phyloP scores from a whole-genome alignment of 192 early-diverging fungal genomes.

The Coemansia sp. region DNA sequence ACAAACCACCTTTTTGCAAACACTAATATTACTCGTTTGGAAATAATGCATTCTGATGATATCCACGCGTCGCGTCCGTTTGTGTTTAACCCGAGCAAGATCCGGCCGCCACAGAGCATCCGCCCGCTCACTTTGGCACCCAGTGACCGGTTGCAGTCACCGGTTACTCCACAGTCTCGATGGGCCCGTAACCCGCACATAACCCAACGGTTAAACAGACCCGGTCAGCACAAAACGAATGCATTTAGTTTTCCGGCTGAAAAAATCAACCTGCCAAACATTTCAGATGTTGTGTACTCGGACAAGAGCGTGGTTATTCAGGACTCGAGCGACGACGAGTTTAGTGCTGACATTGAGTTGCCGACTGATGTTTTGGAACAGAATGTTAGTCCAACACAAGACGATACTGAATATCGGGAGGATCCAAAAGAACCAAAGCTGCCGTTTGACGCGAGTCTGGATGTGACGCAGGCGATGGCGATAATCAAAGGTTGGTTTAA shows the following conservation, averaged over 20 bases:
- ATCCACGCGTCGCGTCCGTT: conserved; percentile 18
- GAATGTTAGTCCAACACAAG: background rate
- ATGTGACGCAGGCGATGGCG: conserved; percentile 13
- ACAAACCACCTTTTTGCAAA: too few relatives aligned
- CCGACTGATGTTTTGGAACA: conserved; percentile 18
- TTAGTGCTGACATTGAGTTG: conserved; percentile 16
- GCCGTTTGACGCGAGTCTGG: conserved; percentile 26
- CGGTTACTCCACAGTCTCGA: too few relatives aligned
- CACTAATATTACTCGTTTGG: background rate
- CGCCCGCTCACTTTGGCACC: conserved; percentile 26
- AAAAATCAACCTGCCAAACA: background rate
- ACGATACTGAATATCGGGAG: background rate
- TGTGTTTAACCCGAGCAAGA: conserved; percentile 35
- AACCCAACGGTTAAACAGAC: too few relatives aligned
- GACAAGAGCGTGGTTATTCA: conserved; percentile 22
- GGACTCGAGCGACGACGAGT: conserved; percentile 32
- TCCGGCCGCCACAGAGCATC: conserved; percentile 32
- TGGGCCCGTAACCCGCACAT: too few relatives aligned
- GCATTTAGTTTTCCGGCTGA: background rate
- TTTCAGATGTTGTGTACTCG: background rate
- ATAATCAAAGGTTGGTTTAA: conserved; percentile 19
- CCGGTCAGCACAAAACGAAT: background rate
- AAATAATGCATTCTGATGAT: conserved; percentile 6
- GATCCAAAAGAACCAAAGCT: background rate
- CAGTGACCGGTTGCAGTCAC: too few relatives aligned